Evolutionary conservation across 2,329 filamentous ascomycete species (phyloP).

Genomic region (Claviceps digitariae): DNA sequence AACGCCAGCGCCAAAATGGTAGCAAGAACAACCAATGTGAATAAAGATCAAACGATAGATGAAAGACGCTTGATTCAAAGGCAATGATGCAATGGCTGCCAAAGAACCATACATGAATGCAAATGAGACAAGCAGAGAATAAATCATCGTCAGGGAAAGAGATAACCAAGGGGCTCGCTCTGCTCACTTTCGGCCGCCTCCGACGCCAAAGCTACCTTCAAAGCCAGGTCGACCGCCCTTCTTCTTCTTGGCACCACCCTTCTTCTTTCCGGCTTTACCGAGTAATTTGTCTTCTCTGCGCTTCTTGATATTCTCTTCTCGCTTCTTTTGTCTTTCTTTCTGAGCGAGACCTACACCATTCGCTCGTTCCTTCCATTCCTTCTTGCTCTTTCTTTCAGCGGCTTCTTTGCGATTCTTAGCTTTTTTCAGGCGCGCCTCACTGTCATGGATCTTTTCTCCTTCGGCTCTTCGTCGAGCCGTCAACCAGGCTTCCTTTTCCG

Average conservation of each 20-base stretch:
- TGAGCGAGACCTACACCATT: conserved; percentile 62
- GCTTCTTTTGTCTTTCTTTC: conserved; percentile 69
- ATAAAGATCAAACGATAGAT: background rate
- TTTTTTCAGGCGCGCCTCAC: conserved; percentile 81
- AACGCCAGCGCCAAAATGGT: conserved; percentile 5
- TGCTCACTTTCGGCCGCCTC: conserved; percentile 34
- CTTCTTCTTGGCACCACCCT: conserved; percentile 30
- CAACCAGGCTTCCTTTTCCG: conserved; percentile 90
- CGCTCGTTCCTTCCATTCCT: conserved; percentile 67
- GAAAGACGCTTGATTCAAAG: background rate
- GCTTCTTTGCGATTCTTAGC: conserved; percentile 86
- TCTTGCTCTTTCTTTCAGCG: conserved; percentile 79
- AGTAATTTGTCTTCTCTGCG: conserved; percentile 57
- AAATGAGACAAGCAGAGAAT: background rate
- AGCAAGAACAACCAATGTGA: background rate
- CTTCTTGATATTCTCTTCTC: conserved; percentile 64
- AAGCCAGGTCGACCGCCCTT: conserved; percentile 51
- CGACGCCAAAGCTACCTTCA: conserved; percentile 51
- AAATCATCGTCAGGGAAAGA: background rate
- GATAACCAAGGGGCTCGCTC: no score
- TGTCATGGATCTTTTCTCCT: conserved; percentile 79
- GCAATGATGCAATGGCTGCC: background rate
- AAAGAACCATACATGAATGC: background rate
- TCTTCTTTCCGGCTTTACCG: conserved; percentile 47
- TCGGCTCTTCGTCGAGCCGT: conserved; percentile 79